A percentile compares a stretch with the other conserved stretches of the same genome.
phyloP scores from a whole-genome alignment of 768 basidiomycete species.

The Porpolomopsis calyptriformis region DNA sequence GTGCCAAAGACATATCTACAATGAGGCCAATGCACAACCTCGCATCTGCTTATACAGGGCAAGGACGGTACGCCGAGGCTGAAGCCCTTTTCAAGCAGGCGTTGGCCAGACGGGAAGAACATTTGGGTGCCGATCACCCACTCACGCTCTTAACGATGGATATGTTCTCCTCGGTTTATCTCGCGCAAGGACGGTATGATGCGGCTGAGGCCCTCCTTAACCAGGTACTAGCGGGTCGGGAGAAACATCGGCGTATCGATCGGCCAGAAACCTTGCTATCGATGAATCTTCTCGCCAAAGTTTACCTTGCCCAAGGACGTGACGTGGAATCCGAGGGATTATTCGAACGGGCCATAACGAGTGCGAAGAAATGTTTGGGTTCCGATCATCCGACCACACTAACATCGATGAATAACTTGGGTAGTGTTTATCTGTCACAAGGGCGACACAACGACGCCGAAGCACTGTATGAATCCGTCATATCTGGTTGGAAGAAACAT shows the following conservation, averaged over 20 bases:
- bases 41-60: neutral
- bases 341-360: neutral
- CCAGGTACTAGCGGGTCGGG: neutral
- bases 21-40: neutral
- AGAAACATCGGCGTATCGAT: neutral
- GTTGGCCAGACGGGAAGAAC: neutral
- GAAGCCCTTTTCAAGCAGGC: neutral
- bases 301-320: neutral
- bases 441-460: neutral
- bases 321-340: neutral
- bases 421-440: neutral
- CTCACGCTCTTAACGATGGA: neutral
- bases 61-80: neutral
- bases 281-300: neutral
- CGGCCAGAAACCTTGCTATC: conserved; percentile 1
- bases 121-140: neutral
- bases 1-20: neutral
- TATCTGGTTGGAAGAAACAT: neutral
- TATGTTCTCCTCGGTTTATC: neutral
- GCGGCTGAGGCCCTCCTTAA: neutral
- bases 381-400: neutral
- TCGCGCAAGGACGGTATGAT: neutral
- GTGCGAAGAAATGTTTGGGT: neutral
- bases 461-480: neutral
- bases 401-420: neutral